Evolutionary conservation across 208 protist species (phyloP).

Genomic region (Trypanosoma rangeli): DNA sequence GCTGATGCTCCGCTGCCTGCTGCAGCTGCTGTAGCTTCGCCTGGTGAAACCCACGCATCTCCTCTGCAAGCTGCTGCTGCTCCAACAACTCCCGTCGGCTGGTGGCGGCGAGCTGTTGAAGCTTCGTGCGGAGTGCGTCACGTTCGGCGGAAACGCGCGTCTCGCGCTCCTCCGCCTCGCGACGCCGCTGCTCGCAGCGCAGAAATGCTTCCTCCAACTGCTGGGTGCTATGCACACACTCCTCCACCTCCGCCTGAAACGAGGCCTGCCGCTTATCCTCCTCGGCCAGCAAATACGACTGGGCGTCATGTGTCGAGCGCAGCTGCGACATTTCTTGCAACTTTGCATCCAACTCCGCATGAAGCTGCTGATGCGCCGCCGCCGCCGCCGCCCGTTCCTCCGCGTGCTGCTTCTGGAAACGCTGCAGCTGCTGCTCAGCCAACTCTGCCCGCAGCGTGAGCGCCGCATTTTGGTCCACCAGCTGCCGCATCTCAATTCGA

Average conservation of each 20-base stretch:
- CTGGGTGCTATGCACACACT: slow-evolving; percentile 44
- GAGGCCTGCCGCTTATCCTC: neutral
- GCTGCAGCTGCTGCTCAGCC: slow-evolving; percentile 13
- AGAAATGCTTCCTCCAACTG: slow-evolving; percentile 41
- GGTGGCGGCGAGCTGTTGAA: slow-evolving; percentile 28
- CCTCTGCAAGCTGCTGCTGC: slow-evolving; percentile 51
- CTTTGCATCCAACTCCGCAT: slow-evolving; percentile 1
- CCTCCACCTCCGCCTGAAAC: slow-evolving; percentile 33
- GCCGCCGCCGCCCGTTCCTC: slow-evolving; percentile 1
- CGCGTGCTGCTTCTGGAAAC: slow-evolving; percentile 11
- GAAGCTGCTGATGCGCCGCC: neutral
- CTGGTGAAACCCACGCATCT: slow-evolving; percentile 28
- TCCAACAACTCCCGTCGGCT: slow-evolving; percentile 51
- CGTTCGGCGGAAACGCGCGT: neutral
- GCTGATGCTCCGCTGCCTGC: slow-evolving; percentile 4
- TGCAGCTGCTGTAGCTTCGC: slow-evolving; percentile 24
- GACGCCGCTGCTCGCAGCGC: slow-evolving; percentile 28
- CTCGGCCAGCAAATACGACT: neutral
- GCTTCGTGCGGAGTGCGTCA: slow-evolving; percentile 18
- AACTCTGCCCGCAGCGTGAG: slow-evolving; percentile 7
- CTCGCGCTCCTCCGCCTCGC: slow-evolving; percentile 27
- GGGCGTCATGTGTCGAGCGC: neutral
- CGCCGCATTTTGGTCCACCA: slow-evolving; percentile 7
- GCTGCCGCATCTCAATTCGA: slow-evolving; percentile 17
- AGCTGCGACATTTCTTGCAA: neutral